Evolutionary conservation across 331 rosid genomes (phyloP), one percentile per base, ranked within the genome.

Genomic region (Erythrophleum ivorense): DNA sequence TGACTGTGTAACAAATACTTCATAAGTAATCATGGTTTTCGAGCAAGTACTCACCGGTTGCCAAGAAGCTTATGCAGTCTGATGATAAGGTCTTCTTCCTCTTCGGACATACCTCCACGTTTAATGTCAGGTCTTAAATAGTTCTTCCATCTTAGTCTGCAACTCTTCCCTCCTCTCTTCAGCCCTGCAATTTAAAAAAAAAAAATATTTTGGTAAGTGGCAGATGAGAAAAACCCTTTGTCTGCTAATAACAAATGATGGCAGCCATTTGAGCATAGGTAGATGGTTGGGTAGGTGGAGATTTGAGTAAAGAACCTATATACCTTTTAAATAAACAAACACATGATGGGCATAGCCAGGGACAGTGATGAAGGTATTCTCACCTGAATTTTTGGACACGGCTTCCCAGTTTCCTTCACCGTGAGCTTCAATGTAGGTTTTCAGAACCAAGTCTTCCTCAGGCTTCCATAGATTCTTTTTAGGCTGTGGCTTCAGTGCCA

Each of bases 341-440:
- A 21, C 75, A 69, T 69, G 19, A 69, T 11, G 5, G 54, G 9
- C 48, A 8, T 33, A 11, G 77, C 33, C 7, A 21, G 15, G 48
- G 45, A 33, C 9, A 21, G 6, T 3, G 29, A 41, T 41, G 33
- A 38, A 21, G 12, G 59, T 24, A 49, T 7, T 13, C 43, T 43
- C 70, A 89, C 95, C 93, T 71, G 93, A 77, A 77, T 81, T 85
- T 74, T 83, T 69, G 33, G 96, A 83, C 38, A 91, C 92, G 54
- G 88, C 87, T 24, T 85, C 91, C 96, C 93, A 91, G 65, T 89
- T 89, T 70, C 93, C 91, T 86, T 89, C 93, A 24, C 96, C 96
- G 77, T 91, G 92, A 78, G 92, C 77, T 84, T 91, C 93, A 72
- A 91, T 84, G 63, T 89, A 89, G 33, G 78, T 82, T 75, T 83